Conservation (phyloP, 2,329 filamentous ascomycete species). For the Fusarium sarcochroum region DNA sequence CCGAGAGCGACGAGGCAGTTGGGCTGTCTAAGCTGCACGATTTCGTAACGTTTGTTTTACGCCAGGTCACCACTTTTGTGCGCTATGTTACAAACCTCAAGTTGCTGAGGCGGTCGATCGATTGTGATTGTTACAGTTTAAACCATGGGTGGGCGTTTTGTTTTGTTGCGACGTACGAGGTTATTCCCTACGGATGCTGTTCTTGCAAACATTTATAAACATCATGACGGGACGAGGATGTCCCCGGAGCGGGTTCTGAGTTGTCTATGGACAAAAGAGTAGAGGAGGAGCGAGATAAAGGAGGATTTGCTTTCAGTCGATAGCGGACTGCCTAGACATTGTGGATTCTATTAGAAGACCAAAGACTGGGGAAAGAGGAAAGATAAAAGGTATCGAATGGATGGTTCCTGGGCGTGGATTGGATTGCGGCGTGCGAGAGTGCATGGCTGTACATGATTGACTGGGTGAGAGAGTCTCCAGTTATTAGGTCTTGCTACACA, state of each 20-base stretch:
- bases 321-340: slow-evolving; percentile 28
- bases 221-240: slow-evolving; percentile 34
- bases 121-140: slow-evolving; percentile 18
- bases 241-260: slow-evolving; percentile 22
- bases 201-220: slow-evolving; percentile 22
- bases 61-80: slow-evolving; percentile 3
- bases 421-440: slow-evolving; percentile 6
- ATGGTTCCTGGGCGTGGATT: background rate
- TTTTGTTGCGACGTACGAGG: slow-evolving; percentile 16
- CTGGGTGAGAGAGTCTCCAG: slow-evolving; percentile 12
- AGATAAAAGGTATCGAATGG: slow-evolving; percentile 14
- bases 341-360: slow-evolving; percentile 20
- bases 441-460: slow-evolving; percentile 5
- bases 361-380: slow-evolving; percentile 12
- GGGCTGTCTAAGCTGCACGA: slow-evolving; percentile 69
- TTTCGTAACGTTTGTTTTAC: slow-evolving; percentile 4
- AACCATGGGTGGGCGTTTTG: slow-evolving; percentile 39
- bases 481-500: slow-evolving; percentile 10
- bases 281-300: slow-evolving; percentile 13
- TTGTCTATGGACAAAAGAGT: slow-evolving; percentile 7
- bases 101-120: slow-evolving; percentile 5
- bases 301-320: slow-evolving; percentile 4
- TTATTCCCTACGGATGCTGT: slow-evolving; percentile 15
- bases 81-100: slow-evolving; percentile 2
- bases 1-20: slow-evolving; percentile 76